Base-by-base conservation (phyloP, 495 filamentous ascomycete genomes). In the Penicillium bialowiezense region DNA sequence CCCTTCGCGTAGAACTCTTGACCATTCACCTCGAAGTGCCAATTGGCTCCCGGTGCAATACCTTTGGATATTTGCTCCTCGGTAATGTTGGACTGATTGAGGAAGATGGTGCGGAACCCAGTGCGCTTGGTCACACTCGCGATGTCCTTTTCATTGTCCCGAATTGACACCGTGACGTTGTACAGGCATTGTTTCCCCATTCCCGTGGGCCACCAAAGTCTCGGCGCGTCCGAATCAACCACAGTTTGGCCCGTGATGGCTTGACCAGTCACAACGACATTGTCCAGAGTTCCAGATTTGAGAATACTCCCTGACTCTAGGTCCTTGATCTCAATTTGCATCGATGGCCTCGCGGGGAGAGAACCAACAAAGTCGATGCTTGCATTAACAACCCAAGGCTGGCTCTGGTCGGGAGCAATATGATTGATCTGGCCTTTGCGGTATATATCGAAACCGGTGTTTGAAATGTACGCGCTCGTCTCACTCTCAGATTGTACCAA, bases 21-120 rank as follows among this genome's bases (percentile, higher is more conserved):
- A 5, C 84, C 83, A 44, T 87, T 87, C 34, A 86, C 70, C 56
- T 86, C 82, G 49, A 87, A 87, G 56, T 86, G 82, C 78, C 82
- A 87, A 51, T 85, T 82, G 26, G 77, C 80, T 3, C 82, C 83
- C 0, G 79, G 79, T n/a, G 79, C 78, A 28, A 84, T 77, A 3
- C 83, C 83, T 40, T 71, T 68, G 1, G 74, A 71, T 3, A 82
- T 48, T 48, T 86, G 80, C 0, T 69, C 71, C 0, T 80, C 73
- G 2, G 81, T 81, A 35, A 88, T 82, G 7, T 74, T 76, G 2
- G 67, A 68, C 60, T 81, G 74, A 46, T 88, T 85, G 12, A 86
- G 69, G 12, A 87, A 77, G 29, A 86, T 85, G 1, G 84, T 87
- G n/a, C 83, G 70, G 51, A 87, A 87, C 0, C 83, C 83, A 14